A percentile compares a stretch with the other conserved stretches of the same genome.
These are phyloP conservation scores for Mycena chlorophos DNA, from an alignment of 768 basidiomycete species.

Conservation along the genomic window DNA sequence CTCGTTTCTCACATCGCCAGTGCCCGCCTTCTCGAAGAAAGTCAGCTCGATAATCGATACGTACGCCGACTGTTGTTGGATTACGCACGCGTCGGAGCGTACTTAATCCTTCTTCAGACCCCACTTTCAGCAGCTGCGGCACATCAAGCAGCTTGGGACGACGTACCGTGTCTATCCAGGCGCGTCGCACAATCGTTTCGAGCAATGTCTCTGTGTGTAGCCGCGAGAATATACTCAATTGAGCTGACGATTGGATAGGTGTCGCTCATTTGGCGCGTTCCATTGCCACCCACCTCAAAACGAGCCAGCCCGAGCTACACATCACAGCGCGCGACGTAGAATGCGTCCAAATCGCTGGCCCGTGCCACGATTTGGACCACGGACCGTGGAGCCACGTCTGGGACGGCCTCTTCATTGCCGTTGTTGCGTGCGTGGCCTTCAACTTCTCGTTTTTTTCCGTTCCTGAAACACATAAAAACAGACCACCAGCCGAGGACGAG, in stretches of 20 bases:
- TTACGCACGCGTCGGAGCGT: neutral
- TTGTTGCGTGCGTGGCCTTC: constrained; percentile 51
- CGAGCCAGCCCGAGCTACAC: constrained; percentile 57
- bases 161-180: constrained; percentile 76
- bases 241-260: constrained; percentile 42
- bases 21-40: constrained; percentile 31
- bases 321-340: constrained; percentile 73
- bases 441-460: neutral
- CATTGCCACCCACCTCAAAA: constrained; percentile 58
- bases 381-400: constrained; percentile 88
- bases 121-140: constrained; percentile 76
- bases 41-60: constrained; percentile 60
- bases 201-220: constrained; percentile 73
- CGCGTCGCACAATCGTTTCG: constrained; percentile 80
- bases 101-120: constrained; percentile 38
- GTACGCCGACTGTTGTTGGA: constrained; percentile 43
- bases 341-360: constrained; percentile 77
- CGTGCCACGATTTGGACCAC: constrained; percentile 85
- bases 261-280: constrained; percentile 71
- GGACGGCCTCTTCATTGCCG: constrained; percentile 72
- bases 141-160: constrained; percentile 80
- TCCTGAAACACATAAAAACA: neutral
- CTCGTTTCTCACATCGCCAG: constrained; percentile 32
- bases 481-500: constrained; percentile 39
- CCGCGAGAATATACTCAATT: neutral